Percentiles rank a stretch among this genome's conserved stretches.
Conservation (phyloP, 345 rosid species). For the Melastoma malabathricum region DNA sequence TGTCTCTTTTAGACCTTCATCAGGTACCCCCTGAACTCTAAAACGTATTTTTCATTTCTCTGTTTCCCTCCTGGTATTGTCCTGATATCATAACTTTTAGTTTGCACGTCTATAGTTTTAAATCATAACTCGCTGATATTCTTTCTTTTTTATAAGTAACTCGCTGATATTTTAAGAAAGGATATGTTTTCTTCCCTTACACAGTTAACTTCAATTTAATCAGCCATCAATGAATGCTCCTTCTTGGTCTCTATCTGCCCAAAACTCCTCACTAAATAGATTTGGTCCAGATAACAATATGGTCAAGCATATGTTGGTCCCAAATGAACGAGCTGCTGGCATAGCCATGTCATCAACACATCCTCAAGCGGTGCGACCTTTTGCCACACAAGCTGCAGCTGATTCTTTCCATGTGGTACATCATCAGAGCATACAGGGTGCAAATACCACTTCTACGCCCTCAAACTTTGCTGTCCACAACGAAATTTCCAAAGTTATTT, state of each 20-base stretch:
- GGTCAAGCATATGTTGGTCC: conserved; percentile 30
- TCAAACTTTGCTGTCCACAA: conserved; percentile 30
- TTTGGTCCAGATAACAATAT: conserved; percentile 36
- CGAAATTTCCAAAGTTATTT: conserved; percentile 63
- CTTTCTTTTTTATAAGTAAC: too few species aligned
- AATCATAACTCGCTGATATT: too few species aligned
- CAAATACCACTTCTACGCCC: conserved; percentile 29
- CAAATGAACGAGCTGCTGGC: conserved; percentile 34
- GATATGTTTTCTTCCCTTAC: conserved; percentile 7
- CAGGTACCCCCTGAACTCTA: conserved; percentile 25
- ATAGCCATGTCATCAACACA: conserved; percentile 13
- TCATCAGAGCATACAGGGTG: conserved; percentile 48
- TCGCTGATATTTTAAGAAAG: too few species aligned
- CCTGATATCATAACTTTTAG: background rate
- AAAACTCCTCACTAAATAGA: conserved; percentile 33
- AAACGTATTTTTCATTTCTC: background rate
- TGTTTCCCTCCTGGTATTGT: too few species aligned
- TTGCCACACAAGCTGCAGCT: conserved; percentile 35
- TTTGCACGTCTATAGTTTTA: conserved; percentile 1
- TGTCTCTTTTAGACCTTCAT: conserved; percentile 20
- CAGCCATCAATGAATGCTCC: conserved; percentile 39
- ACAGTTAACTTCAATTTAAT: conserved; percentile 52
- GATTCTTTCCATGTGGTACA: conserved; percentile 28
- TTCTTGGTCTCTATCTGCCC: conserved; percentile 59
- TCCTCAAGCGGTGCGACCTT: conserved; percentile 41